Evolutionary conservation across 306 rosid genomes (phyloP).

Genomic region (Cicer chorassanicum): DNA sequence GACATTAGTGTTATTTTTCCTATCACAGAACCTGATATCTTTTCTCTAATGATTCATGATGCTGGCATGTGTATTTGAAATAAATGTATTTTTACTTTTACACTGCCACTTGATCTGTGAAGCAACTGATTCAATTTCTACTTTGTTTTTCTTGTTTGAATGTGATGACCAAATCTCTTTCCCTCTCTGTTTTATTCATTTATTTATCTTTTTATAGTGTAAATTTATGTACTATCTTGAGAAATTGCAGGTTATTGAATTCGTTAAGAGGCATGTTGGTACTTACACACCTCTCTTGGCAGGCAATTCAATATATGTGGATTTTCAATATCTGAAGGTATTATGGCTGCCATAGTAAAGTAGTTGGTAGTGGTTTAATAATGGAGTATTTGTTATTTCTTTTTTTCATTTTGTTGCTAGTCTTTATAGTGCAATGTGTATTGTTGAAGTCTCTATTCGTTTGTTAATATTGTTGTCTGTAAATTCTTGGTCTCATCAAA

Average conservation of each 20-base stretch:
- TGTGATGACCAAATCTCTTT: slow-evolving; percentile 20
- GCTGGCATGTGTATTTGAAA: neutral
- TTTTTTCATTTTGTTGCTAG: slow-evolving; percentile 8
- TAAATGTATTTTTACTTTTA: neutral
- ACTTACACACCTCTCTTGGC: slow-evolving; percentile 76
- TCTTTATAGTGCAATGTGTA: neutral
- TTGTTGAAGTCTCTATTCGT: slow-evolving; percentile 15
- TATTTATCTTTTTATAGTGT: neutral
- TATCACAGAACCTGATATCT: neutral
- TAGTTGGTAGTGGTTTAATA: neutral
- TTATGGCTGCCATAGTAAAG: slow-evolving; percentile 9
- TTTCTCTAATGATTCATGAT: slow-evolving; percentile 4
- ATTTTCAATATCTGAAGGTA: slow-evolving; percentile 87
- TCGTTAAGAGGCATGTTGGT: slow-evolving; percentile 70
- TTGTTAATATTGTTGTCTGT: slow-evolving; percentile 6
- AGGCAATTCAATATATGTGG: slow-evolving; percentile 88
- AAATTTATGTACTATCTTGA: slow-evolving; percentile 4
- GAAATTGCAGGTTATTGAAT: slow-evolving; percentile 78
- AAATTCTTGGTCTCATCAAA: slow-evolving; percentile 3
- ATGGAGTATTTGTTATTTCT: slow-evolving; percentile 21
- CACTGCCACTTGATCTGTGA: slow-evolving; percentile 1
- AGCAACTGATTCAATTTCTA: slow-evolving; percentile 33
- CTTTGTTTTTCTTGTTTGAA: slow-evolving; percentile 10
- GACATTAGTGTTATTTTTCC: slow-evolving; percentile 5
- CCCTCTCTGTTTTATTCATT: neutral